Percentiles rank a stretch among this genome's conserved stretches.
phyloP scores from a whole-genome alignment of 2,329 filamentous ascomycete genomes.

The Rutstroemia sydowiana region DNA sequence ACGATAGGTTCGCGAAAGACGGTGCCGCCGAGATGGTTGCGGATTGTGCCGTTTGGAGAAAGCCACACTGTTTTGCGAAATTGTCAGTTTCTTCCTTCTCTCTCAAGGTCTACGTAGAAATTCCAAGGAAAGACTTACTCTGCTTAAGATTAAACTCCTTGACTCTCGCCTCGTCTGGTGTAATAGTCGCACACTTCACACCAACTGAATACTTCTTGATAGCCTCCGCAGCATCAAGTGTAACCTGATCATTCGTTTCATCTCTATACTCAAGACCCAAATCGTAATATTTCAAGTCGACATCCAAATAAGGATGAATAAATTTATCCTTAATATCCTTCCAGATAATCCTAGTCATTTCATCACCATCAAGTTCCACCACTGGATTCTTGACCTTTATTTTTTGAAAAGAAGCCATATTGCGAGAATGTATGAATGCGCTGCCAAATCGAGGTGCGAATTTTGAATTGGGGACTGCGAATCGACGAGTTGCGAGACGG shows the following conservation, averaged over 20 bases:
- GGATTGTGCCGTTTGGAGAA: constrained; percentile 87
- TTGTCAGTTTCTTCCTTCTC: constrained; percentile 11
- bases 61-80: constrained; percentile 69
- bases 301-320: constrained; percentile 90
- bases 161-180: constrained; percentile 90
- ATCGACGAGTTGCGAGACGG: neutral
- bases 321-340: constrained; percentile 99
- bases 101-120: neutral
- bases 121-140: constrained; percentile 51
- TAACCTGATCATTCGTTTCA: constrained; percentile 93
- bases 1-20: constrained; percentile 99
- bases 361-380: constrained; percentile 89
- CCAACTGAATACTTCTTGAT: constrained; percentile 99
- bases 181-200: constrained; percentile 99
- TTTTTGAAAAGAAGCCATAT: constrained; percentile 61
- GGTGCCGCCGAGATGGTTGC: constrained; percentile 75
- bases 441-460: constrained; percentile 15
- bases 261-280: constrained; percentile 91
- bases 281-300: constrained; percentile 98
- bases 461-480: neutral
- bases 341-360: constrained; percentile 99
- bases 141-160: constrained; percentile 99
- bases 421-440: constrained; percentile 34
- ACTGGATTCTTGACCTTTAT: constrained; percentile 99
- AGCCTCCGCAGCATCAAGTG: constrained; percentile 86